Base-by-base conservation (phyloP, 2,329 filamentous ascomycete genomes). In the Fusarium nodosum region DNA sequence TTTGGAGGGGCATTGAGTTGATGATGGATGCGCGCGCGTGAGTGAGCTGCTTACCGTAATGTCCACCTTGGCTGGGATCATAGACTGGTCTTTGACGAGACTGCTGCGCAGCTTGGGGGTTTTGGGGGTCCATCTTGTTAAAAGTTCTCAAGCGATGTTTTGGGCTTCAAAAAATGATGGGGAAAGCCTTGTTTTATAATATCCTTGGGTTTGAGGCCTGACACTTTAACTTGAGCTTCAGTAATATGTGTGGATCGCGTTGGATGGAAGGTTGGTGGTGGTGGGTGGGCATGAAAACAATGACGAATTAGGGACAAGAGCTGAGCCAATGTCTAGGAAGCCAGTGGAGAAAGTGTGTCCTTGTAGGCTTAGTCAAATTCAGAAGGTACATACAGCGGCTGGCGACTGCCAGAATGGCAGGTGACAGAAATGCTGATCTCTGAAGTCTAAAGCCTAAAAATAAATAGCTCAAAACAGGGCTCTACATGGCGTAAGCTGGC, bases 41-140 rank as follows among this genome's bases (percentile, higher is more conserved):
- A 45, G 36, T 59, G 50, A 71, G 53, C 18, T 62, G 47, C 86
- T 81, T 82, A 93, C 91, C 91, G 82, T 93, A 94, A 79, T 94
- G 92, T 55, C 92, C 92, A 65, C 91, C 91, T 77, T 91, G 89
- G 72, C 83, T 86, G 52, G 88, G 88, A 80, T 94, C 91, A 79
- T 94, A 94, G n/a, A 87, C 85, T 18, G 88, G 88, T 75, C 87
- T 85, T 69, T 86, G 83, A 71, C 88, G 86, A 74, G 82, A 84
- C 76, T 86, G 84, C 76, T 90, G 88, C 51, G 80, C 76, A 62
- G 82, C 81, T 66, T 85, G 81, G 54, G 85, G 82, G 60, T 79
- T 79, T 63, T 82, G 80, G 42, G 79, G 72, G 63, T 82, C 80
- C 80, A 82, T 82, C 31, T 65, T 60, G 24, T 34, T 26, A n/a